A percentile compares a stretch with the other conserved stretches of the same genome.
phyloP scores from a whole-genome alignment of 345 rosid species.

The Nasturtium officinale region DNA sequence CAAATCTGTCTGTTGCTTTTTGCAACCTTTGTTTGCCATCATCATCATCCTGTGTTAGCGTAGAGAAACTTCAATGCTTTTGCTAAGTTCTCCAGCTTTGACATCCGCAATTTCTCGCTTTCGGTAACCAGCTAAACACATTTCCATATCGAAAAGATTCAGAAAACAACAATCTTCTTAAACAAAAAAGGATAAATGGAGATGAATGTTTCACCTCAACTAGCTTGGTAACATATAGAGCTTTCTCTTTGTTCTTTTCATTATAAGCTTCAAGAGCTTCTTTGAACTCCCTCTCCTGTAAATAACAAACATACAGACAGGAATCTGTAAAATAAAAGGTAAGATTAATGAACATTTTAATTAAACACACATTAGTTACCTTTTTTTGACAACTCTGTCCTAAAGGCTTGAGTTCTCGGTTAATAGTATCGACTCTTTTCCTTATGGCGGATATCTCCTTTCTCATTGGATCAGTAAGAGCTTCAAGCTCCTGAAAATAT shows the following conservation, averaged over 20 bases:
- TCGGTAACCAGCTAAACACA: slow-evolving; percentile 64
- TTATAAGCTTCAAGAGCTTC: slow-evolving; percentile 86
- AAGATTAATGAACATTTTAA: slow-evolving; percentile 3
- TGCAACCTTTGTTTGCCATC: background rate
- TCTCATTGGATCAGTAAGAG: slow-evolving; percentile 65
- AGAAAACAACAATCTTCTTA: slow-evolving; percentile 13
- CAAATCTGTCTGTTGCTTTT: slow-evolving; percentile 18
- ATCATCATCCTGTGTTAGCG: slow-evolving; percentile 26
- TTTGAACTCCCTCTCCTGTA: slow-evolving; percentile 90
- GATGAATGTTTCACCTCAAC: slow-evolving; percentile 65
- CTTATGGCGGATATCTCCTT: slow-evolving; percentile 64
- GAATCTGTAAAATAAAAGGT: background rate
- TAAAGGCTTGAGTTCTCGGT: slow-evolving; percentile 64
- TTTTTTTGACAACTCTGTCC: slow-evolving; percentile 76
- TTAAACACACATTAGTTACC: slow-evolving; percentile 43
- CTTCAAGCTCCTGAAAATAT: slow-evolving; percentile 67
- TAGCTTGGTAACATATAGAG: slow-evolving; percentile 66
- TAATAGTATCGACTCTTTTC: slow-evolving; percentile 67
- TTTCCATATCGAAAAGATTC: slow-evolving; percentile 5
- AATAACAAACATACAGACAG: background rate
- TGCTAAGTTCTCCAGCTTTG: slow-evolving; percentile 94
- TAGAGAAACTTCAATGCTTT: slow-evolving; percentile 50
- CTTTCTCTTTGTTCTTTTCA: slow-evolving; percentile 84
- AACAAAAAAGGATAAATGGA: background rate
- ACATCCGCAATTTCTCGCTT: slow-evolving; percentile 80